Evolutionary conservation across 352 stramenopile species (phyloP).

Genomic region (Phytopythium boreale): DNA sequence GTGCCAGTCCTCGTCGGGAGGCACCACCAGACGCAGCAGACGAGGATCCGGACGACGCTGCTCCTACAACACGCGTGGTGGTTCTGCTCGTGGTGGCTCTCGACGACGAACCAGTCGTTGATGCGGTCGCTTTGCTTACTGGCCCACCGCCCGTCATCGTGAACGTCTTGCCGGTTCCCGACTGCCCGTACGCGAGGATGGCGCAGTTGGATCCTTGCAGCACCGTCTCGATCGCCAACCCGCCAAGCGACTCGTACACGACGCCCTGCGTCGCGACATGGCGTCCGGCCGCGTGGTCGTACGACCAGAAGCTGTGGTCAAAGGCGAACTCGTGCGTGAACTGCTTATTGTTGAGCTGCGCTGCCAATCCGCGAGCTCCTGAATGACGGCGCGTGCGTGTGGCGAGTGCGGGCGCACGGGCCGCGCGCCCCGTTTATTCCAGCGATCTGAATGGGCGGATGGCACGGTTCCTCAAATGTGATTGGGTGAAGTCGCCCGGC

Average conservation of each 20-base stretch:
- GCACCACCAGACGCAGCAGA: neutral
- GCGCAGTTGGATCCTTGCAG: constrained; percentile 72
- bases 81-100: neutral
- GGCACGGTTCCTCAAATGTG: no score
- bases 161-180: constrained; percentile 70
- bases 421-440: no score
- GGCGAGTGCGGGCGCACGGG: no score
- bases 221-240: constrained; percentile 49
- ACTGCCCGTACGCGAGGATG: constrained; percentile 74
- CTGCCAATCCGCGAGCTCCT: no score
- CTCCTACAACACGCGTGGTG: neutral
- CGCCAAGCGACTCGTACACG: constrained; percentile 60
- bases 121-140: neutral
- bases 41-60: neutral
- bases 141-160: constrained; percentile 52
- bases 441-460: no score
- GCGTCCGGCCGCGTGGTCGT: constrained; percentile 25
- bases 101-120: neutral
- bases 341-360: no score
- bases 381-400: no score
- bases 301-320: constrained; percentile 77
- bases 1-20: constrained; percentile 42
- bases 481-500: no score
- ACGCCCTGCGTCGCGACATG: constrained; percentile 41
- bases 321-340: constrained; percentile 75